Evolutionary conservation across 2,329 filamentous ascomycete genomes (phyloP), one percentile per base, ranked within the genome.

Genomic region (Colletotrichum aenigma): DNA sequence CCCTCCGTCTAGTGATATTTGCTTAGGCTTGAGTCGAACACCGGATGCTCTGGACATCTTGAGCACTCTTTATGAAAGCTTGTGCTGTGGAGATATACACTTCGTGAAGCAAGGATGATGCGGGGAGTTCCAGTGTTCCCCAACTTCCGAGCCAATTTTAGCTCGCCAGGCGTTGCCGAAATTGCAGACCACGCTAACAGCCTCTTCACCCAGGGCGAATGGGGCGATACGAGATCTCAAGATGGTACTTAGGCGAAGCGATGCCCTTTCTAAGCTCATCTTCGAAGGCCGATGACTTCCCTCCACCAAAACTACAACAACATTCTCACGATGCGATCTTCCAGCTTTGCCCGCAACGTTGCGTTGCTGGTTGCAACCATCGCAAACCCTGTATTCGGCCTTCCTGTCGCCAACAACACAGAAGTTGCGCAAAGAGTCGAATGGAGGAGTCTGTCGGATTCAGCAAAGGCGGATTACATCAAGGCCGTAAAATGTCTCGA

Each of bases 401-500:
- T 26, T 9, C 15, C 68, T 13, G 34, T n/a, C 21, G 30, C 21
- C 10, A 21, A 32, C 8, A 62, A 52, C 16, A 18, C 61, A 28
- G 6, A 71, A 24, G 5, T 21, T 21, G 7, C 70, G 8, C 32
- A 30, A 26, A 71, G 70, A 71, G n/a, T 71, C 7, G 70, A 71
- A 38, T 71, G 70, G 70, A 58, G 70, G 34, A 26, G 32, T 24
- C 28, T 71, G 16, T 60, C 70, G 38, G 24, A 48, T 21, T 26
- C 34, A 15, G 70, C 26, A 18, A 38, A 72, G 26, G 70, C 61
- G 21, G 52, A 36, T 34, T 72, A 68, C 64, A 68, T 72, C 28
- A 66, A 7, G 4, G 81, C 82, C 10, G 82, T 84, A 6, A 75
- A 79, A 15, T 84, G 83, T 56, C 73, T 84, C 38, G 77, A 75